Evolutionary conservation across 2,329 filamentous ascomycete genomes (phyloP), one percentile per base, ranked within the genome.

Genomic region (Pseudogymnoascus sp.): DNA sequence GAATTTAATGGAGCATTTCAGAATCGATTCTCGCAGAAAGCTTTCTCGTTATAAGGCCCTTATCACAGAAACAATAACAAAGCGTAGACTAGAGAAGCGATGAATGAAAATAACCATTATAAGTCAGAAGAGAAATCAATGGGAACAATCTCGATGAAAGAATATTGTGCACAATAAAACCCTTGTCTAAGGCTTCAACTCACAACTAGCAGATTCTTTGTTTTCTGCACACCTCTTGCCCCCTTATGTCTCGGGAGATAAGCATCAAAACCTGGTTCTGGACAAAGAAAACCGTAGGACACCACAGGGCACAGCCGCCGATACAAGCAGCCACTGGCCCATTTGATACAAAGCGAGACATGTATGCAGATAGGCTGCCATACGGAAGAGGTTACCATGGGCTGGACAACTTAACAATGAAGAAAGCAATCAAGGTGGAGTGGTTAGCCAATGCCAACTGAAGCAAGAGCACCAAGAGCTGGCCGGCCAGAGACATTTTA

Each of bases 51-150:
- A 57, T 35, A 57, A 35, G 28, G 28, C 50, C 50, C 9, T 57
- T 57, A 57, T 57, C 11, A 57, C 50, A 33, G 50, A 57, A 33
- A 57, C 50, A 57, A 57, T 57, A 57, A 57, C 28, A 57, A 57
- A 33, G 50, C 28, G 28, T 19, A 57, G 17, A 21, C 28, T 33
- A n/a, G 50, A 57, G 33, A 21, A 21, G 28, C 50, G 50, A 57
- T 57, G 50, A 57, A 57, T 57, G 50, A 57, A 33, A 57, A 35
- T 6, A 33, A 31, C 26, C 13, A 57, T 57, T 57, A 57, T 33
- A 57, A 33, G 26, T 11, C 9, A 57, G 28, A 57, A 33, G 17
- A 57, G 17, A 57, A 57, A 57, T 57, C 50, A 57, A 57, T 57
- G 50, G 50, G 28, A 57, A 57, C 50, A 57, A 57, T 57, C 50